phyloP scores from a whole-genome alignment of 176 grass and related monocot genomes.

The Oryza meridionalis region DNA sequence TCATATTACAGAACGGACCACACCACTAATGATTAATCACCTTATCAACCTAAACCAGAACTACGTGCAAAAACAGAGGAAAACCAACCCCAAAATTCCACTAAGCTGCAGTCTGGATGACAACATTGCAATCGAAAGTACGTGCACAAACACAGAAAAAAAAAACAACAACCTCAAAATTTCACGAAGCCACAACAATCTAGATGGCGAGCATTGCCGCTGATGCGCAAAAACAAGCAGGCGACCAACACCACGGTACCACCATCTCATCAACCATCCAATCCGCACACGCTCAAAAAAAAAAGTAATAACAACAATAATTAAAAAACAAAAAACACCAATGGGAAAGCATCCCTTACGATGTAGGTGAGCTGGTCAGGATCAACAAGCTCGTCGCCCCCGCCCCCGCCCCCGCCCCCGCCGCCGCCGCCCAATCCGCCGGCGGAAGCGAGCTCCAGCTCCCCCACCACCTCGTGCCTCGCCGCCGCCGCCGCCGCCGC shows the following conservation, averaged over 20 bases:
- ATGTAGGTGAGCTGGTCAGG: slow-evolving; percentile 57
- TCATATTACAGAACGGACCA: neutral
- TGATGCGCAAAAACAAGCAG: neutral
- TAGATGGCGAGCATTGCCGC: neutral
- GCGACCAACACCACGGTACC: neutral
- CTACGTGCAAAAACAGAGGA: neutral
- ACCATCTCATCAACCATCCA: slow-evolving; percentile 10
- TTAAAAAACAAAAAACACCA: neutral
- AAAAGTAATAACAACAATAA: too few relatives aligned
- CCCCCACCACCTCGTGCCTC: slow-evolving; percentile 51
- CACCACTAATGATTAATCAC: neutral
- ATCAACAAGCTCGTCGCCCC: slow-evolving; percentile 37
- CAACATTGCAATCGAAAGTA: neutral
- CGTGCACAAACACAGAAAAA: neutral
- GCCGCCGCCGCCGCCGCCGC: neutral
- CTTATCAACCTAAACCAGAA: slow-evolving; percentile 11
- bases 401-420: neutral
- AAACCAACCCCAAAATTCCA: neutral
- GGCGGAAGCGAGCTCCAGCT: slow-evolving; percentile 53
- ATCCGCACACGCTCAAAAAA: neutral
- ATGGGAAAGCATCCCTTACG: slow-evolving; percentile 48
- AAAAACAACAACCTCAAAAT: neutral
- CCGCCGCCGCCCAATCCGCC: neutral
- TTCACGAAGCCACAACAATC: neutral
- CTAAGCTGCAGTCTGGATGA: neutral